Evolutionary conservation across 2,329 filamentous ascomycete genomes (phyloP), one percentile per base, ranked within the genome.

Genomic region (Ophiocordyceps sinensis): DNA sequence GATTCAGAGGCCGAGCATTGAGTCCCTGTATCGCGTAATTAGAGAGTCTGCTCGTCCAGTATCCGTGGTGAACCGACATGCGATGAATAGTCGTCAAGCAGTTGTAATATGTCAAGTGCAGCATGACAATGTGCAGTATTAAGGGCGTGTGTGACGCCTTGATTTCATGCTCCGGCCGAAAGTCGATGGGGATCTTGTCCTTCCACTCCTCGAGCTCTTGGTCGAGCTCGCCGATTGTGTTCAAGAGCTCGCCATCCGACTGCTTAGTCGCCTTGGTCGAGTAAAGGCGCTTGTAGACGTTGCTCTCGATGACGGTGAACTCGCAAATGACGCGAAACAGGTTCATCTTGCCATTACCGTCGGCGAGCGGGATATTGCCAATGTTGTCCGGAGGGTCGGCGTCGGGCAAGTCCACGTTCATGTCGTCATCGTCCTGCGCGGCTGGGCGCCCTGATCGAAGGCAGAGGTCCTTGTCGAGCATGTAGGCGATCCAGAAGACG

Each of bases 81-180:
- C 91, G 85, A 59, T 98, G 91, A 48, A 98, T 95, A 0, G 91
- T 98, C 1, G 89, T 95, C 40, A 98, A 65, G 53, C 88, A 95
- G 59, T 98, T 98, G 67, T 96, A 96, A 62, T 98, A 98, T 2
- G 86, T 82, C 53, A 98, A 93, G 59, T 98, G 91, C 43, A 98
- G 67, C 58, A 94, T 85, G 45, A 94, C 88, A 40, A 98, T 78
- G 49, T 96, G 89, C 17, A 98, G 68, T 17, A 96, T 88, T n/a
- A 96, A 70, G 1, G 89, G 88, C 1, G 87, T 93, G 58, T 95
- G 86, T 0, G 82, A 83, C 1, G 86, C 85, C 59, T 87, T 88
- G 60, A 98, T 96, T 60, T 95, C 88, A 57, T 95, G 80, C 60
- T 96, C 91, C 0, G 91, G 91, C n/a, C 91, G 77, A 64, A 95